A percentile compares a stretch with the other conserved stretches of the same genome.
Evolutionary conservation across 148 eudicot species (phyloP).

Genomic region (Rhododendron mucronatum): DNA sequence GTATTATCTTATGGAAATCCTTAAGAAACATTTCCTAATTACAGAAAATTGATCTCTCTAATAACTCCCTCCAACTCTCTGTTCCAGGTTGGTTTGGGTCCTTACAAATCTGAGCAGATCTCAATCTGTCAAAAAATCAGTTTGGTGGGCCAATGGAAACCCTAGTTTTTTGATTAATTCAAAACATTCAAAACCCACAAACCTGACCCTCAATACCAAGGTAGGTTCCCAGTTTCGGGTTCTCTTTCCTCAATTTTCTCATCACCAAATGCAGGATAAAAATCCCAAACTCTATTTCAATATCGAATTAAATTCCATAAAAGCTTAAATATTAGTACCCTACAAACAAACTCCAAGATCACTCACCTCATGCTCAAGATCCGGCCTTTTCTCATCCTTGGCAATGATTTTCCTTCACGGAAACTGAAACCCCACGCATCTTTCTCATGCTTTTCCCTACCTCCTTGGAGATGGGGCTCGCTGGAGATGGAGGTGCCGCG

Average conservation of each 20-base stretch:
- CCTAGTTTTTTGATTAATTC: background rate
- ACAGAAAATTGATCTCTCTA: background rate
- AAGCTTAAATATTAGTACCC: background rate
- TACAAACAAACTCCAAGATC: background rate
- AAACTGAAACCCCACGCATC: conserved; percentile 15
- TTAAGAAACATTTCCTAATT: background rate
- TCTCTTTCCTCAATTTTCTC: background rate
- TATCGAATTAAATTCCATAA: background rate
- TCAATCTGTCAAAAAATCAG: background rate
- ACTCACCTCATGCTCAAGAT: conserved; percentile 49
- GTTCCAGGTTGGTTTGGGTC: no score
- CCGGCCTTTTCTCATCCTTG: conserved; percentile 44
- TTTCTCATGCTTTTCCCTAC: conserved; percentile 23
- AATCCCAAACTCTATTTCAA: background rate
- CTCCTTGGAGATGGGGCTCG: background rate
- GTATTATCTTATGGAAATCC: no score
- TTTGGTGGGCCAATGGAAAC: background rate
- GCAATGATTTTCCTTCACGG: conserved; percentile 13
- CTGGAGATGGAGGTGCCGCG: background rate
- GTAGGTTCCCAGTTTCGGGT: background rate
- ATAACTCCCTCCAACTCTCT: no score
- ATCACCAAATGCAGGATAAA: background rate
- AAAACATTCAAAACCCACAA: background rate
- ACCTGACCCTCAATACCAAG: background rate
- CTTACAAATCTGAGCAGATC: background rate